A percentile compares a stretch with the other conserved stretches of the same genome.
phyloP scores from a whole-genome alignment of 192 early-diverging fungal genomes.

The Gigaspora rosea region DNA sequence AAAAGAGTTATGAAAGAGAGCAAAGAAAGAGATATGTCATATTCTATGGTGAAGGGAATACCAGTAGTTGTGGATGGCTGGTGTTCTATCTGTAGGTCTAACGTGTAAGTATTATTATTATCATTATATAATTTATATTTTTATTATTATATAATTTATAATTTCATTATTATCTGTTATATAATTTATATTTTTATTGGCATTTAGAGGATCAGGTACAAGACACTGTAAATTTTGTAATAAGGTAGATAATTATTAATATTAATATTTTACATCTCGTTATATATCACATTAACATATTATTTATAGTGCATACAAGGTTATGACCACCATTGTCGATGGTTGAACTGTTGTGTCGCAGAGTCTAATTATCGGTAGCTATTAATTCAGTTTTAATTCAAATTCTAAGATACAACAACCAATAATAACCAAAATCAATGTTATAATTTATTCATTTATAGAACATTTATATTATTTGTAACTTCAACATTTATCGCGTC shows the following conservation, averaged over 20 bases:
- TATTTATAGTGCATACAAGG: constrained; percentile 12
- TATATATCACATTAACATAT: not conserved
- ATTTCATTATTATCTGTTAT: not conserved
- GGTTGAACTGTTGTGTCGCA: constrained; percentile 29
- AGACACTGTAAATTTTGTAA: constrained; percentile 33
- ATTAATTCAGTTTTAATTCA: not conserved
- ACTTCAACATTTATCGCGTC: not conserved
- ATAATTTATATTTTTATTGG: not conserved
- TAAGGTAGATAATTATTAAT: constrained; percentile 14
- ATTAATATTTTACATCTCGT: not conserved
- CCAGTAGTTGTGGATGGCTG: constrained; percentile 26
- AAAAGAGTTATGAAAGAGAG: not conserved
- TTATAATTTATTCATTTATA: not conserved
- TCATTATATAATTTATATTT: not conserved
- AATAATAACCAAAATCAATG: not conserved
- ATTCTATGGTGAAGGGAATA: constrained; percentile 5
- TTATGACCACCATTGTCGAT: constrained; percentile 31
- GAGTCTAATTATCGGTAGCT: constrained; percentile 27
- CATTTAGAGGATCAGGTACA: constrained; percentile 12
- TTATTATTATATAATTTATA: not conserved
- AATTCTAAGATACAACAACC: not conserved
- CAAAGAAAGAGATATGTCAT: constrained; percentile 20
- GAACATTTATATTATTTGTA: constrained; percentile 20
- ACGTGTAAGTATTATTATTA: constrained; percentile 5
- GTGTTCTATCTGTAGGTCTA: constrained; percentile 24